Evolutionary conservation across 2,329 filamentous ascomycete genomes (phyloP), one percentile per base, ranked within the genome.

Genomic region (Pyrenophora seminiperda): DNA sequence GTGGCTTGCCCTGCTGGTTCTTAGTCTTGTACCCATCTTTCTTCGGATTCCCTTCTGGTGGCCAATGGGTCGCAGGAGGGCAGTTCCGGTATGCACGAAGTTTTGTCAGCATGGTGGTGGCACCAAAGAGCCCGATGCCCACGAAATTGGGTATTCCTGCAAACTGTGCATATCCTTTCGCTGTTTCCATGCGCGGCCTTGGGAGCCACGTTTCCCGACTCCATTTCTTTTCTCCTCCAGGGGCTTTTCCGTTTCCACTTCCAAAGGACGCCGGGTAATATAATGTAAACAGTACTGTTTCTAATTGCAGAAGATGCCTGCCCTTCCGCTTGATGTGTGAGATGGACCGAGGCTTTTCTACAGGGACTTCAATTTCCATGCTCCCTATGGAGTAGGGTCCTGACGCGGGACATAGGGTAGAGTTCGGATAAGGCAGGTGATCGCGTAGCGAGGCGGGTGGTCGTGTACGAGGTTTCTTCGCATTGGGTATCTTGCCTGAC

Each of bases 1-100:
- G 75, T 19, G 74, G 75, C 4, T 61, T 51, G 1, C 78, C 78
- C 14, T 66, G 63, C 30, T 72, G 61, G 19, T 75, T 74, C 55
- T 78, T 78, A 6, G 74, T 73, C 31, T 73, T 69, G 30, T 69
- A 67, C 2, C 74, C 74, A 14, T 67, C 65, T 14, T 73, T 60
- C 29, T 73, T 68, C 2, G 61, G 65, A 34, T 75, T 72, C 2
- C 73, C 64, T 33, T 76, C 68, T 3, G 75, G 74, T 3, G 83
- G 79, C 79, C 81, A 82, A 61, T 81, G 76, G n/a, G 72, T 71
- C 3, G 85, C 83, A 6, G 84, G 62, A 20, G 76, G 77, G 5
- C 83, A 79, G 63, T 88, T 89, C 31, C 84, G 77, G 56, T 81
- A 84, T 1, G 83, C 85, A 1, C 84, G 84, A 11, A 88, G 64